Base-by-base conservation (phyloP, 176 grass and related monocot species). In the Hordeum marinum region DNA sequence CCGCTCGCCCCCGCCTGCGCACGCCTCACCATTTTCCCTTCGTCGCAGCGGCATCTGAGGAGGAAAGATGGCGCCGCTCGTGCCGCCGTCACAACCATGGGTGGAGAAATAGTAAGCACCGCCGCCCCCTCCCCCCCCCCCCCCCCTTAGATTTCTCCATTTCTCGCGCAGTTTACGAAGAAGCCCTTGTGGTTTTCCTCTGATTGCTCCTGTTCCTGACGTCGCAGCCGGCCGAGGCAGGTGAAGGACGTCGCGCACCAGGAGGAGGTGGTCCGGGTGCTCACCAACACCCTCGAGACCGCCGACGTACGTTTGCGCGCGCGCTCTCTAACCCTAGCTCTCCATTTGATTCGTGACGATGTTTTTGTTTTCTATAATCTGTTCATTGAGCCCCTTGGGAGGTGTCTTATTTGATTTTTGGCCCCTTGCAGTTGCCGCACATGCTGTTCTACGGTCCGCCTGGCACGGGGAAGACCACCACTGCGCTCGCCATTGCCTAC, bases 231-330 rank as follows among this genome's bases (percentile, higher is more conserved):
- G 15, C 96, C 96, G 69, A 92, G 85, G 86, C 87, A 98, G 85
- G 93, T 98, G 81, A 98, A 96, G 96, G 96, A 98, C 41, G 93
- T 96, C 46, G 91, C 91, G 39, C 96, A 98, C 86, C 93, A 98
- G 96, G 96, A 98, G 40, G 96, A 98, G 86, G 96, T 94, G 72
- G 82, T 98, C 11, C 88, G 96, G 48, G 93, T 96, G 77, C 93
- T 98, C 84, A 98, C 93, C 79, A 98, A 92, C 71, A 98, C 93
- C 64, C 96, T 98, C 21, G 85, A 96, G 89, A 98, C 93, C 27
- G 80, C 93, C 40, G 92, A 94, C 70, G 96, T 96, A 74, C 43
- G 42, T 50, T 6, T 34, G 20, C 24, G 71, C 42, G 39, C 63
- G 40, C 70, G 13, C 71, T 48, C 52, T 57, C 68, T 50, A 74